Base-by-base conservation (phyloP, 164 flowering plant genomes). In the Amborella trichopoda region DNA sequence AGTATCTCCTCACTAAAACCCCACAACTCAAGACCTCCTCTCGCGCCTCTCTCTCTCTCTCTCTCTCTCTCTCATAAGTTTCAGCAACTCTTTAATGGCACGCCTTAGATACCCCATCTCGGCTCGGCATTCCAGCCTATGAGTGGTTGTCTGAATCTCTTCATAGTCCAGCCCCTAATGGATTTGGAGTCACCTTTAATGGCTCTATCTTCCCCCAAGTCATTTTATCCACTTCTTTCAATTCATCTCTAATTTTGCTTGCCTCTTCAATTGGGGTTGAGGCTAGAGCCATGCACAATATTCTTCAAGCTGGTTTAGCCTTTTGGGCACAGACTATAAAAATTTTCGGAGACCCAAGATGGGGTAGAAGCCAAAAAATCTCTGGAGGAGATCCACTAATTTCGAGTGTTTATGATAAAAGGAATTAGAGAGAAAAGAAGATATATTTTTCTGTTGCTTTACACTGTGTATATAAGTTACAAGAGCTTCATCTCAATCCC, bases 101-200 rank as follows among this genome's bases (percentile, higher is more conserved):
- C 74, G 2, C 26, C 58, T 3, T 28, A 58, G 14, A 50, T 68
- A 6, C 50, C 54, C 2, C 49, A 69, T 5, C 69, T 72, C 20
- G 70, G 5, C 68, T 71, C 16, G 63, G 67, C 47, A 30, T 72
- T 28, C 68, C 78, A 1, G 61, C 61, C 14, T 73, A 64, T 54
- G 45, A 73, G 43, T 73, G 74, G 78, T 73, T 72, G 74, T 73
- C 77, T 6, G 74, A 73, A 49, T 66, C 74, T 14, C 64, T 73
- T 26, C 78, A 69, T 37, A 74, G 74, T 13, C 52, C 69, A 13
- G 59, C 70, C 32, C 11, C 30, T 44, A 61, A 66, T 38, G 72
- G 74, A 21, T 55, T 50, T 11, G 78, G 78, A 20, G 52, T 64
- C 25, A 6, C 12, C 33, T 73, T 73, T 56, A 46, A 54, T 24